These are phyloP conservation scores for Neurospora hispaniola DNA, from an alignment of 495 filamentous ascomycete genomes.

Conservation along the genomic window DNA sequence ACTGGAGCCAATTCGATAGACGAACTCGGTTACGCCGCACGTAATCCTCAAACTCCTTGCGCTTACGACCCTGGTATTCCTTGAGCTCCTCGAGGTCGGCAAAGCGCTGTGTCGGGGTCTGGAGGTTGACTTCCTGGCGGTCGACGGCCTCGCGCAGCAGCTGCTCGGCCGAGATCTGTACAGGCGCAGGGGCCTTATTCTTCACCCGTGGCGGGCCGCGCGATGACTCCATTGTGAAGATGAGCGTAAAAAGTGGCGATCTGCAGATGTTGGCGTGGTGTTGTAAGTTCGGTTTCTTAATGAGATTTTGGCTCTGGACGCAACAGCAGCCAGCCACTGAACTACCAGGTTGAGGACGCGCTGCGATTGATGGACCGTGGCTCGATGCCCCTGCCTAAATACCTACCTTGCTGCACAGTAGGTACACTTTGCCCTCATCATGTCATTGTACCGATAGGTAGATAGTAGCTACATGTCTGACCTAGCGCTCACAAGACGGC, in stretches of 20 bases:
- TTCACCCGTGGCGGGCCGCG: constrained; percentile 94
- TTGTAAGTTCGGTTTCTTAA: neutral
- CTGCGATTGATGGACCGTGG: neutral
- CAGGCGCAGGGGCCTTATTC: constrained; percentile 82
- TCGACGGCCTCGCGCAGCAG: constrained; percentile 96
- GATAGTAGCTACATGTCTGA: no score
- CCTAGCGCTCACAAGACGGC: neutral
- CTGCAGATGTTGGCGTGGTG: neutral
- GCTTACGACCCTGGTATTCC: constrained; percentile 90
- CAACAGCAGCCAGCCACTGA: neutral
- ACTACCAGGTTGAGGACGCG: neutral
- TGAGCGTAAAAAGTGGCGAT: neutral
- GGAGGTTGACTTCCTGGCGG: constrained; percentile 79
- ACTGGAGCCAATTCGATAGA: constrained; percentile 98
- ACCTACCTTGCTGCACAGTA: neutral
- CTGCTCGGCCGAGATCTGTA: constrained; percentile 94
- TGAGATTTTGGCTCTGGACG: neutral
- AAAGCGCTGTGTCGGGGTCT: constrained; percentile 89
- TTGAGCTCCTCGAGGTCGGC: constrained; percentile 96
- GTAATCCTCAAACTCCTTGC: constrained; percentile 97
- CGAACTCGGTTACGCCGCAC: constrained; percentile 89
- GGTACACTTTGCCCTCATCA: neutral
- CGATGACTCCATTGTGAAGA: constrained; percentile 70
- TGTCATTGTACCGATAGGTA: neutral
- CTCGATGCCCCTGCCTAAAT: neutral